Evolutionary conservation across 2,329 filamentous ascomycete genomes (phyloP).

Genomic region (Penicillium sp.): DNA sequence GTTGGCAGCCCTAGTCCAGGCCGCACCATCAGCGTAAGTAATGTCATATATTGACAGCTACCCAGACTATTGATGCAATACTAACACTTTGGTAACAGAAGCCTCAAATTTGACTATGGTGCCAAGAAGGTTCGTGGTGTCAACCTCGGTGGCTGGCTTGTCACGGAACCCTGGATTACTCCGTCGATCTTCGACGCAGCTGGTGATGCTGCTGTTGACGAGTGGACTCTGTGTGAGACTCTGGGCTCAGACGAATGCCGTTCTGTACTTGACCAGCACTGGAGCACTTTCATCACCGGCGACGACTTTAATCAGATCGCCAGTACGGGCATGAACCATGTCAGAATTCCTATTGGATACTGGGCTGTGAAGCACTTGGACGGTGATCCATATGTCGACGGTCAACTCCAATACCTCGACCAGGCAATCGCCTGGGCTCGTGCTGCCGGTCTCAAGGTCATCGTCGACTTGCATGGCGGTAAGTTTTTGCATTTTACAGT

Average conservation of each 20-base stretch:
- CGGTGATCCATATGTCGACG: constrained; percentile 60
- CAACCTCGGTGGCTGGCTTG: constrained; percentile 63
- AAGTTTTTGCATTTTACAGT: constrained; percentile 25
- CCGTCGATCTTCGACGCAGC: constrained; percentile 56
- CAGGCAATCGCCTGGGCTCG: constrained; percentile 58
- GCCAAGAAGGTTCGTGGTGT: constrained; percentile 58
- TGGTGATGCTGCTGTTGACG: constrained; percentile 53
- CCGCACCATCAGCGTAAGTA: constrained; percentile 28
- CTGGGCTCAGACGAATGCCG: constrained; percentile 51
- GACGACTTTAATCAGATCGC: constrained; percentile 56
- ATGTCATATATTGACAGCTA: neutral
- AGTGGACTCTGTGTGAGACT: constrained; percentile 52
- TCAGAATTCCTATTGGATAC: constrained; percentile 64
- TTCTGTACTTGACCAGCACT: constrained; percentile 52
- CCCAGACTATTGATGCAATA: neutral
- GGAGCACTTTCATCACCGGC: constrained; percentile 56
- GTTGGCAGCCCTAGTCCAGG: constrained; percentile 23
- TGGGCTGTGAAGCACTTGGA: constrained; percentile 56
- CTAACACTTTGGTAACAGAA: constrained; percentile 19
- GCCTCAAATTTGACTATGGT: constrained; percentile 50
- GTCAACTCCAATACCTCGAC: constrained; percentile 57
- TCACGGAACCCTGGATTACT: constrained; percentile 63
- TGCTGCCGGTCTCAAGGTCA: constrained; percentile 57
- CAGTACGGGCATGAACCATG: constrained; percentile 57
- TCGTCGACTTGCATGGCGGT: constrained; percentile 67